Evolutionary conservation across 2,329 filamentous ascomycete species (phyloP), one percentile per base, ranked within the genome.

Genomic region (Lecanicillium sp.): DNA sequence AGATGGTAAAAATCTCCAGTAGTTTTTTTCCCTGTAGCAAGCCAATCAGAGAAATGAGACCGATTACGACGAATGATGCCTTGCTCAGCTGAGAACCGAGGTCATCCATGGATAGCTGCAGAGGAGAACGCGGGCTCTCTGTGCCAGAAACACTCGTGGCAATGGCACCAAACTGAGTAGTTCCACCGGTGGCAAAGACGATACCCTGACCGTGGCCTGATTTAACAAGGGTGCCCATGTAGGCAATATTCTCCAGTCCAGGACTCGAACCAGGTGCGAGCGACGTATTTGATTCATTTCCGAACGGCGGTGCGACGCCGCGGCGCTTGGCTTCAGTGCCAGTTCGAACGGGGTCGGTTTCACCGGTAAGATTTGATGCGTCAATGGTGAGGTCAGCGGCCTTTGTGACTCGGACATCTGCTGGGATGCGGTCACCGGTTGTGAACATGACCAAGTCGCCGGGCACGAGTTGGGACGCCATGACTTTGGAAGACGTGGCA

Each of bases 51-150:
- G 95, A 91, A 59, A 98, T 98, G 45, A 98, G 75, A 2, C 79
- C 90, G 52, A 98, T 98, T 29, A 98, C 88, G 14, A 83, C 85
- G 62, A 98, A 97, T 0, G 93, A 98, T 62, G 95, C 88, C 66
- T 96, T 95, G 70, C 90, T 97, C 48, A 98, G 75, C 62, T 98
- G 91, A 47, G 94, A 90, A 24, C 93, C 93, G 2, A 98, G 79
- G n/a, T 89, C 83, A 64, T 98, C 93, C 94, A 98, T 98, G 15
- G 90, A 95, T 8, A 95, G 69, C 64, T 98, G 93, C 24, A 98
- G 74, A 8, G 93, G 93, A 3, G 93, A 98, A 36, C 93, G 79
- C 0, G 93, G 93, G 60, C 90, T 95, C 65, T 97, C 93, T 23
- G 95, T 98, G 52, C 93, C 88, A 41, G 91, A 90, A 21, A 98